Conservation (phyloP, 345 rosid genomes). For the Acer negundo region DNA sequence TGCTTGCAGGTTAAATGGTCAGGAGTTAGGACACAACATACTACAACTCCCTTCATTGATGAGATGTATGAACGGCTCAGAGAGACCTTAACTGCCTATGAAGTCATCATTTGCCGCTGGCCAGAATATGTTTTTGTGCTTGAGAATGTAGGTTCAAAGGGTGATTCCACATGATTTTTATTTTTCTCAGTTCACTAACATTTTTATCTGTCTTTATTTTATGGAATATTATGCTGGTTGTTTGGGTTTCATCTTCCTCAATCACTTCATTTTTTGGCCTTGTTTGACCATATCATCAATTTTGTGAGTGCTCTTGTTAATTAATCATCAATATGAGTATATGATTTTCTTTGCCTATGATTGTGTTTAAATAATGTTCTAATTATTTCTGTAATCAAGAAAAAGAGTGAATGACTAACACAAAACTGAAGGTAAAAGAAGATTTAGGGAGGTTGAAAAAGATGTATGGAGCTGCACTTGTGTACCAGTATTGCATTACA, state of each 20-base stretch:
- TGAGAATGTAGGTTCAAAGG: conserved; percentile 67
- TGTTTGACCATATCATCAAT: not conserved
- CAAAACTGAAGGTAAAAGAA: not conserved
- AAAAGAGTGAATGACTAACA: not conserved
- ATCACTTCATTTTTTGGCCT: not conserved
- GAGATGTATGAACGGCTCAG: conserved; percentile 87
- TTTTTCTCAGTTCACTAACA: not conserved
- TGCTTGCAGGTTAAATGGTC: conserved; percentile 88
- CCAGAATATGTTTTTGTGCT: conserved; percentile 91
- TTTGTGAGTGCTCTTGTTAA: not conserved
- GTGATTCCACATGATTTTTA: not conserved
- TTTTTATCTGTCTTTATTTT: not conserved
- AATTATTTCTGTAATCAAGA: not conserved
- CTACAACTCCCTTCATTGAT: conserved; percentile 94
- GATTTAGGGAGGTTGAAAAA: not conserved
- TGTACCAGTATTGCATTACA: not conserved
- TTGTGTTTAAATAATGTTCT: not conserved
- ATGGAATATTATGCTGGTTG: not conserved
- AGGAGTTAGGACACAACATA: conserved; percentile 90
- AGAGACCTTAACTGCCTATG: conserved; percentile 75
- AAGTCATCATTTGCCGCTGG: conserved; percentile 94
- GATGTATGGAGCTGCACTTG: not conserved
- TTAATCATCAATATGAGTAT: not conserved
- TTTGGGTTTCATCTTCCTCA: not conserved
- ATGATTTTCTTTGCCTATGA: not conserved